Conservation (phyloP, 129 eudicot genomes). For the Centaurea solstitialis region DNA sequence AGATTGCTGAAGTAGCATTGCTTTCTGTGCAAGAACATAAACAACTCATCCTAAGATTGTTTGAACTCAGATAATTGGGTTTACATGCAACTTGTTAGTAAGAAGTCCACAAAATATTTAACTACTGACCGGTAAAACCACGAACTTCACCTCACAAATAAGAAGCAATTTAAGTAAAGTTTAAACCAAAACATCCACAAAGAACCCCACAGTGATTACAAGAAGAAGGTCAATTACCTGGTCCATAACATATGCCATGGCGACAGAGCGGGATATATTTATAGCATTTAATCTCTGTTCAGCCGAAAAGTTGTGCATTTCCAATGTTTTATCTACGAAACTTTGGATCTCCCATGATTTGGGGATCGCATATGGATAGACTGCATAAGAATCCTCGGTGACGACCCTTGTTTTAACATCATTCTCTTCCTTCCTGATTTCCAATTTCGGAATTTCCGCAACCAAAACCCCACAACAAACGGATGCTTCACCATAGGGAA, state of each 20-base stretch:
- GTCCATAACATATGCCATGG: constrained; percentile 98
- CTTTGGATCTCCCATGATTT: constrained; percentile 58
- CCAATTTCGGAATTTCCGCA: constrained; percentile 81
- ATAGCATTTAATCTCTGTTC: constrained; percentile 86
- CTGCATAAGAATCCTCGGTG: constrained; percentile 49
- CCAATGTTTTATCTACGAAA: constrained; percentile 44
- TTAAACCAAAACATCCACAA: not conserved
- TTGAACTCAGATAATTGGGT: not conserved
- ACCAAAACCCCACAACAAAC: constrained; percentile 95
- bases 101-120: not conserved
- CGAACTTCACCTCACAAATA: not conserved
- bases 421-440: constrained; percentile 37
- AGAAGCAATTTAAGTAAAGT: not conserved
- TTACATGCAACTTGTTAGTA: not conserved
- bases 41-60: constrained; percentile 12
- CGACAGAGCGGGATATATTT: constrained; percentile 83
- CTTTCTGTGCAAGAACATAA: constrained; percentile 59
- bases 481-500: constrained; percentile 98
- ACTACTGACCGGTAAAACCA: not conserved
- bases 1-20: constrained; percentile 87
- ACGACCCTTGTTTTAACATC: constrained; percentile 39
- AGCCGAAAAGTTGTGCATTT: constrained; percentile 53
- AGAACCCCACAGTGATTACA: not conserved
- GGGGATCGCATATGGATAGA: constrained; percentile 54
- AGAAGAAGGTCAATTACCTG: constrained; percentile 61